Base-by-base conservation (phyloP, 371 early-diverging fungal species). In the Rhizomucor pusillus region DNA sequence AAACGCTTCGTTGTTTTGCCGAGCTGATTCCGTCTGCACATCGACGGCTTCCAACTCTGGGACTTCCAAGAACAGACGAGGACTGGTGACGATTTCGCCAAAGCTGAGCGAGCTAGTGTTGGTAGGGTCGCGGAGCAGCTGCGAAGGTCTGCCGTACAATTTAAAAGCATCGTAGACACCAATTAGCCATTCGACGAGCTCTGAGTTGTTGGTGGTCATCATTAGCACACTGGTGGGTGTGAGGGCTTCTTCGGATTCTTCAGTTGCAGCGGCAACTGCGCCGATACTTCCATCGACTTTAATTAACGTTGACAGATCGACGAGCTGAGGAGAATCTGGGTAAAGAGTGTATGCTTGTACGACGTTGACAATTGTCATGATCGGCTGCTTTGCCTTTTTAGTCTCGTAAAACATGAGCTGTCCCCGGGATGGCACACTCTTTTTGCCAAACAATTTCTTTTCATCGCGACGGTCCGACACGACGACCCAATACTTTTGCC, bases 271-370 rank as follows among this genome's bases (percentile, higher is more conserved):
- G 9, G 57, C 56, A 10, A 60, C 54, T n/a, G 56, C 44, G 24
- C 63, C 58, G 22, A 70, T 40, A 47, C 56, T 62, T 2, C 77
- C 77, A 46, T 77, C 77, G 9, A 73, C 56, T 54, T 77, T 77
- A 34, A 77, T 59, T 12, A 77, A 40, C 1, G 72, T 71, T 10
- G 70, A 67, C 54, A 69, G 48, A 25, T 71, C 63, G 24, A 71
- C 65, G 14, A 77, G 56, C 36, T 77, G 71, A 1, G 74, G 72
- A 4, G 72, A 65, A 47, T 77, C 77, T 29, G 90, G 91, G 60
- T 87, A 91, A 40, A 90, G 74, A 5, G 88, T 85, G 48, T 91
- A 90, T 3, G 82, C 87, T 52, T 85, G 85, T 48, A 77, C 77
- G 39, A 85, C 81, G 50, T 84, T 77, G 50, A 71, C 67, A 52